Conservation (phyloP, 441 rosid genomes). For the Melastoma candidum region DNA sequence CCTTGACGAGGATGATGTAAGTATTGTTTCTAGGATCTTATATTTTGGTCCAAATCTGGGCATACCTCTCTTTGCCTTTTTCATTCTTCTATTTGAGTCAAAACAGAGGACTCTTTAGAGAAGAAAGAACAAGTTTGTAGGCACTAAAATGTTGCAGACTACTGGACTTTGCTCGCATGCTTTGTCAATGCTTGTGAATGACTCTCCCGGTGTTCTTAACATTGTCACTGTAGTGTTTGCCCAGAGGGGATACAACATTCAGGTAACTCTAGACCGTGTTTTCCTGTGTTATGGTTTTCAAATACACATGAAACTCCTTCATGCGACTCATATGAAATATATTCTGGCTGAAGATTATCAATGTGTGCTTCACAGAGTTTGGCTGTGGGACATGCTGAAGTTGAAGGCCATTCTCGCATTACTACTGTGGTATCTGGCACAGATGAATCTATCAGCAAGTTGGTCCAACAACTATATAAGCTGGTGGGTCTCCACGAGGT, state of each 20-base stretch:
- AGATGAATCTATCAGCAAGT: constrained; percentile 72
- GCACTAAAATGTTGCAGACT: constrained; percentile 34
- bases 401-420: constrained; percentile 71
- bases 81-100: background rate
- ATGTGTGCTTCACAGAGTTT: constrained; percentile 46
- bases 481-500: constrained; percentile 80
- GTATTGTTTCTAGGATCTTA: constrained; percentile 16
- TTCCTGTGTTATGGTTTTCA: background rate
- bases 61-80: background rate
- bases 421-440: constrained; percentile 86
- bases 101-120: too few relatives aligned
- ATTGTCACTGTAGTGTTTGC: constrained; percentile 73
- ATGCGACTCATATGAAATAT: constrained; percentile 12
- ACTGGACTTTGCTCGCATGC: constrained; percentile 79
- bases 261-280: constrained; percentile 30
- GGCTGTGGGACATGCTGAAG: constrained; percentile 86
- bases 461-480: constrained; percentile 79
- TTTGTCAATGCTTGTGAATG: constrained; percentile 72
- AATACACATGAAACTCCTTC: constrained; percentile 1
- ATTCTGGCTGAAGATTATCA: background rate
- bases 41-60: too few relatives aligned
- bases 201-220: constrained; percentile 80
- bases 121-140: too few relatives aligned
- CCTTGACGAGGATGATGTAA: constrained; percentile 80
- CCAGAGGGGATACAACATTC: constrained; percentile 85